A percentile compares a stretch with the other conserved stretches of the same genome.
phyloP scores from a whole-genome alignment of 352 stramenopile genomes.

The Aphanomyces cochlioides region DNA sequence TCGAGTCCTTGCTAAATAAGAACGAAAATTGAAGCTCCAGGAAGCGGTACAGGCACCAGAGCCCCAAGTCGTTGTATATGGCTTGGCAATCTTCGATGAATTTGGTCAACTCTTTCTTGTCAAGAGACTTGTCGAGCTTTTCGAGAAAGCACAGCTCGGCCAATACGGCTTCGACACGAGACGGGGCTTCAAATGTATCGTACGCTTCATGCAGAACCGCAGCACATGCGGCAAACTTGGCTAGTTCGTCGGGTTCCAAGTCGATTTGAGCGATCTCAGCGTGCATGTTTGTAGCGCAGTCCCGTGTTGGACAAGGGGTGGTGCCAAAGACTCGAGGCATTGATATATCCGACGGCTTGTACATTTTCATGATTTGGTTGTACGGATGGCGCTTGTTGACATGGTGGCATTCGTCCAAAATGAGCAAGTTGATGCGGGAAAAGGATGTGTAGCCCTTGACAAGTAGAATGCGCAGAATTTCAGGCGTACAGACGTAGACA shows the following conservation, averaged over 20 bases:
- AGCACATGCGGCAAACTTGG: slow-evolving; percentile 60
- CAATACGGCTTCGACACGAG: neutral
- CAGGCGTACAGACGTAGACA: slow-evolving; percentile 84
- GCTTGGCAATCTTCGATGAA: slow-evolving; percentile 54
- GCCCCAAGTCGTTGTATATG: slow-evolving; percentile 58
- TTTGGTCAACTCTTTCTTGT: slow-evolving; percentile 52
- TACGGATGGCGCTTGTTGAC: slow-evolving; percentile 87
- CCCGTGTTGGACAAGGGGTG: slow-evolving; percentile 64
- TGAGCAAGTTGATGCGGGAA: slow-evolving; percentile 74
- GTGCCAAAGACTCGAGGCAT: slow-evolving; percentile 85
- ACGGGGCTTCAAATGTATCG: neutral
- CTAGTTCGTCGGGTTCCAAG: slow-evolving; percentile 47
- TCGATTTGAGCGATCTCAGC: slow-evolving; percentile 67
- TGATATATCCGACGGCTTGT: slow-evolving; percentile 35
- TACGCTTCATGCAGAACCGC: slow-evolving; percentile 65
- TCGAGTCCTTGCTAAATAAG: slow-evolving; percentile 48
- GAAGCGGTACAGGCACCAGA: slow-evolving; percentile 74
- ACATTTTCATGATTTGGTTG: slow-evolving; percentile 83
- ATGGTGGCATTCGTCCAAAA: slow-evolving; percentile 90
- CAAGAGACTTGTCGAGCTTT: slow-evolving; percentile 48
- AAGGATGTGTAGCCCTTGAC: slow-evolving; percentile 80
- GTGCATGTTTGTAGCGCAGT: slow-evolving; percentile 69
- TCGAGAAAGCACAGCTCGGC: slow-evolving; percentile 33
- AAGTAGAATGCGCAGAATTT: slow-evolving; percentile 79
- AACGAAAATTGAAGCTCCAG: slow-evolving; percentile 66